Base-by-base conservation (phyloP, 805 yeast species). In the Scheffersomyces lignosus region DNA sequence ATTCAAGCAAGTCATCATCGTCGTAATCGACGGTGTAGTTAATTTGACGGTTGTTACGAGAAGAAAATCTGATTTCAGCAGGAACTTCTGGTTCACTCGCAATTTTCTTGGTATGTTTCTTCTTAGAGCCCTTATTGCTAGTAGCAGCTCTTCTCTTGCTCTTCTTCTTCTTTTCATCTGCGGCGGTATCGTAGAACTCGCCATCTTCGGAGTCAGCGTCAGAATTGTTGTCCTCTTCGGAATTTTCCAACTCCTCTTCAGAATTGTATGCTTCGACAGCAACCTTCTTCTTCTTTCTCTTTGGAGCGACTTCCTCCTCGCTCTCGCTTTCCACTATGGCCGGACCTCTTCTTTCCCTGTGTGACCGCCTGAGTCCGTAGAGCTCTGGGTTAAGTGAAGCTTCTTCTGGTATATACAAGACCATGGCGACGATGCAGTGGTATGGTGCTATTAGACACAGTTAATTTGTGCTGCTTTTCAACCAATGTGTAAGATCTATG, bases 311-410 rank as follows among this genome's bases (percentile, higher is more conserved):
- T n/a, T 62, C 71, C 36, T 56, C 70, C 37, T 60, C 63, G 9
- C 56, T 61, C 18, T 60, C 64, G 27, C 64, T 60, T 23, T 68
- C 72, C 20, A 58, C 59, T 1, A 65, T 47, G 13, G 61, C 38
- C 5, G 62, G 52, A 9, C 45, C 61, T 14, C 67, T 65, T 41
- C 80, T 69, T 7, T 83, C 78, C 51, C 93, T 70, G 29, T 80
- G 80, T 4, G 90, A 82, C 47, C 95, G 73, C 61, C 95, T 77
- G 37, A 86, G 68, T 1, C 95, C 95, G 49, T 86, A 86, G n/a
- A 86, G 68, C 54, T 84, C 95, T 1, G 95, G 95, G 56, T 85
- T 81, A 34, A 68, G 74, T 37, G 77, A 69, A 13, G 82, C 75
- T 41, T 81, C 89, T 28, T 68, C 73, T 10, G 74, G 71, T 30